These are phyloP conservation scores for Blastomyces silverae DNA, from an alignment of 2,329 filamentous ascomycete genomes.

Conservation along the genomic window DNA sequence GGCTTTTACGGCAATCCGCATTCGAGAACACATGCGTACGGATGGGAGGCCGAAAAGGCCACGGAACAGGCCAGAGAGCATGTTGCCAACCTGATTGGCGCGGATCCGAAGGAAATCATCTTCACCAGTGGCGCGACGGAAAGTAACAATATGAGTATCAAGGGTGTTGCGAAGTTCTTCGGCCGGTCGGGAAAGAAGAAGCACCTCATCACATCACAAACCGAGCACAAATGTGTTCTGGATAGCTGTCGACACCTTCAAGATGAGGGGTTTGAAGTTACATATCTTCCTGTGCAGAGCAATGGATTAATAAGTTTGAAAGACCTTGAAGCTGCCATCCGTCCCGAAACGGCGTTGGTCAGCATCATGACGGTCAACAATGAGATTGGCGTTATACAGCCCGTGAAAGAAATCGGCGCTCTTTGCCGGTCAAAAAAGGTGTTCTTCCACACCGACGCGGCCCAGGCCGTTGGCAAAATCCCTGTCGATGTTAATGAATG, in stretches of 20 bases:
- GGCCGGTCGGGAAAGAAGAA: constrained; percentile 91
- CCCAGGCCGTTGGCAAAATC: constrained; percentile 98
- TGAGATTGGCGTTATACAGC: constrained; percentile 98
- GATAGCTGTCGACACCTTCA: constrained; percentile 96
- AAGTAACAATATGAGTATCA: constrained; percentile 99
- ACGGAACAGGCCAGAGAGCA: constrained; percentile 80
- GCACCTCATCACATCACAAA: constrained; percentile 95
- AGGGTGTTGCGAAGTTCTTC: constrained; percentile 94
- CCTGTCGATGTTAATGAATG: constrained; percentile 93
- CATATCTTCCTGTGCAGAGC: constrained; percentile 84
- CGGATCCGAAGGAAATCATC: constrained; percentile 95
- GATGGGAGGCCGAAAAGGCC: constrained; percentile 95
- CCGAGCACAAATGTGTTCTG: constrained; percentile 97
- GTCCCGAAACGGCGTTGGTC: constrained; percentile 83
- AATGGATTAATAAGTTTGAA: constrained; percentile 82
- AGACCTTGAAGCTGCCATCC: constrained; percentile 78
- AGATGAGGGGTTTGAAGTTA: constrained; percentile 92
- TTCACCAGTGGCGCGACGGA: constrained; percentile 98
- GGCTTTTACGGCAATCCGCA: constrained; percentile 95
- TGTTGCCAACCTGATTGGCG: constrained; percentile 80
- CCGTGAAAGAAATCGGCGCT: constrained; percentile 84
- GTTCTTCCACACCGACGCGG: constrained; percentile 96
- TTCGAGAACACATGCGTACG: constrained; percentile 94
- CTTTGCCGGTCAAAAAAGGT: constrained; percentile 86
- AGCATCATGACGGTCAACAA: constrained; percentile 99